A percentile compares a stretch with the other conserved stretches of the same genome.
phyloP scores from a whole-genome alignment of 2,329 filamentous ascomycete species.

The Cercospora citrullina region DNA sequence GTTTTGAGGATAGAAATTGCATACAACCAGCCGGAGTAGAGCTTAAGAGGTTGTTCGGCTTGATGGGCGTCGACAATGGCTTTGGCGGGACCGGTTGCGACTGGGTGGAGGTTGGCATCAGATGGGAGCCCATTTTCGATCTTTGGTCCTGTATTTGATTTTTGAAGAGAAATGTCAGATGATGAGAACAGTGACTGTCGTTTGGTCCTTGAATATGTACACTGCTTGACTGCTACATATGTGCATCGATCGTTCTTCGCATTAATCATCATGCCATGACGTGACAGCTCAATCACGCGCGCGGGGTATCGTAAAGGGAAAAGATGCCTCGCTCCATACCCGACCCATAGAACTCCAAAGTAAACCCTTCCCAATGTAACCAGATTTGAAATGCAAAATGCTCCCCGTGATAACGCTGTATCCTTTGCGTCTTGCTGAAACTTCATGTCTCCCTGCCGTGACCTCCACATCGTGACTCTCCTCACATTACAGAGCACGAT shows the following conservation, averaged over 20 bases:
- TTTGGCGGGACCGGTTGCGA: constrained; percentile 49
- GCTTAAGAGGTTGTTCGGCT: constrained; percentile 35
- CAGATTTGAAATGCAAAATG: neutral
- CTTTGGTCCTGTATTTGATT: neutral
- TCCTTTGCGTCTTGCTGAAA: constrained; percentile 10
- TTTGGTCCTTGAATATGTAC: neutral
- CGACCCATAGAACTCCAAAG: neutral
- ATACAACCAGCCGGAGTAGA: constrained; percentile 41
- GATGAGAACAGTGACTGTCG: neutral
- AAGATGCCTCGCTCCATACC: neutral
- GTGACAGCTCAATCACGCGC: constrained; percentile 9
- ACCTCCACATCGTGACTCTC: constrained; percentile 13
- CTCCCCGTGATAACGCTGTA: neutral
- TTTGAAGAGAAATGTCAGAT: neutral
- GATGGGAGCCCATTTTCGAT: constrained; percentile 31
- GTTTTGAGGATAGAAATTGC: constrained; percentile 1
- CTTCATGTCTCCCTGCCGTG: neutral
- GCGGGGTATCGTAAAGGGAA: constrained; percentile 14
- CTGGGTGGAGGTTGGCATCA: constrained; percentile 48
- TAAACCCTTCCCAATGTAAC: neutral
- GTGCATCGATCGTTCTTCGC: neutral
- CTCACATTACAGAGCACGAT: constrained; percentile 37
- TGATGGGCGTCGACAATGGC: constrained; percentile 38
- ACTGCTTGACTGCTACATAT: constrained; percentile 3
- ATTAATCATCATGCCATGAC: constrained; percentile 10